Evolutionary conservation across 371 early-diverging fungal genomes (phyloP), one percentile per base, ranked within the genome.

Genomic region (Homolaphlyctis polyrhiza): DNA sequence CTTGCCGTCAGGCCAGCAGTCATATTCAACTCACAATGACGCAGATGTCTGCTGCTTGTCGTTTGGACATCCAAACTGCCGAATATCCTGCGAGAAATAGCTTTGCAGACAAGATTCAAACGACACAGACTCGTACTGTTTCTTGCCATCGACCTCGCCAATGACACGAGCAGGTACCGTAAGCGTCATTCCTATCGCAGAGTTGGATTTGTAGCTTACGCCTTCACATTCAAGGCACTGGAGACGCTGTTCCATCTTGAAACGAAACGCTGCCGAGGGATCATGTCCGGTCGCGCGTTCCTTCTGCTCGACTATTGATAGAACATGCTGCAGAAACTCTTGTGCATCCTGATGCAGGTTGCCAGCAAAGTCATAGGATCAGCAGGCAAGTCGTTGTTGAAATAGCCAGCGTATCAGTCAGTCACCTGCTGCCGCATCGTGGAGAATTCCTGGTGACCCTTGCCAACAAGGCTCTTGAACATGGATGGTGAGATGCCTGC

Each of bases 271-370:
- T 1, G 72, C 66, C 8, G 91, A 86, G 5, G 95, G 94, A 62
- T 92, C 90, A 21, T 28, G 39, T 25, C 76, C 70, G 65, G 64
- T 69, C 2, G 76, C 72, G 32, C 87, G 87, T 60, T 94, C 93
- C 55, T 86, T 87, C 69, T 90, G 86, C 58, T 89, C 81, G 23
- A 95, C 74, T 11, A 82, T 74, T 48, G 88, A 88, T 58, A 83
- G 66, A 43, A 96, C 66, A 61, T 89, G 87, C 66, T 89, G 90
- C 64, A 94, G 84, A 67, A 94, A 97, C 74, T 98, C 98, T 73
- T 86, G 93, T 0, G 97, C 95, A 72, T 98, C 98, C 82, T 76
- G 27, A n/a, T n/a, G n/a, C n/a, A n/a, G n/a, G n/a, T n/a, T n/a
- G n/a, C n/a, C n/a, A 14, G 14, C 8, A 13, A 62, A 23, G 32